These are phyloP conservation scores for Colletotrichum endophyticum DNA, from an alignment of 2,329 filamentous ascomycete species.

Conservation along the genomic window DNA sequence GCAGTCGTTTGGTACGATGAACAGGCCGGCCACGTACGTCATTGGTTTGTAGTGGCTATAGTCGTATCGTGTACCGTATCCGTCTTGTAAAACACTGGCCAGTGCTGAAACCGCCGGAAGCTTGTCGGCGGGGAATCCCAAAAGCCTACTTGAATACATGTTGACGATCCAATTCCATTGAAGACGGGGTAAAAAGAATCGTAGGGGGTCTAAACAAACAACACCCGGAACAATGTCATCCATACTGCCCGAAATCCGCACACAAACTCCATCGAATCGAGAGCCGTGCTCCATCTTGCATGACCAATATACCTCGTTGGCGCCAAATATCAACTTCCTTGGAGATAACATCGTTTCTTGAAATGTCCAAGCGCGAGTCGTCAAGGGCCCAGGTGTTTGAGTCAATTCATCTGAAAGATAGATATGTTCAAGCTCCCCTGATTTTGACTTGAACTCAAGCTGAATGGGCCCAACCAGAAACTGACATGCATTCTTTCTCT, in stretches of 20 bases:
- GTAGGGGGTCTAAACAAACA: not conserved
- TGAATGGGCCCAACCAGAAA: not conserved
- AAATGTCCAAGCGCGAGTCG: not conserved
- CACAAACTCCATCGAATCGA: rapidly evolving
- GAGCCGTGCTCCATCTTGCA: not conserved
- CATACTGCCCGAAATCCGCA: not conserved
- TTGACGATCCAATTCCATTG: too few relatives aligned
- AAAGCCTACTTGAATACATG: not conserved
- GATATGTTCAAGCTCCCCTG: not conserved
- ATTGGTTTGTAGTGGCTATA: not conserved
- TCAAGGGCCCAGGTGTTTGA: rapidly evolving
- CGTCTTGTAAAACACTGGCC: not conserved
- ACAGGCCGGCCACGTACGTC: not conserved
- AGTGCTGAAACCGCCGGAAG: not conserved
- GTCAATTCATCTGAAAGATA: rapidly evolving
- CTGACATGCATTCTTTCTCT: not conserved
- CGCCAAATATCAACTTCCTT: not conserved
- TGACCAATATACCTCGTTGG: not conserved
- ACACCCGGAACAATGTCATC: not conserved
- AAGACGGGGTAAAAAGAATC: too few relatives aligned
- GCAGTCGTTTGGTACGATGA: not conserved
- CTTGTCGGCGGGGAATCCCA: not conserved
- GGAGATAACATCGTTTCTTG: not conserved
- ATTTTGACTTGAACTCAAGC: not conserved
- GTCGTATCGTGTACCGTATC: rapidly evolving